A percentile compares a stretch with the other conserved stretches of the same genome.
Evolutionary conservation across 495 filamentous ascomycete species (phyloP).

Genomic region (Lasiosphaeria hispida): DNA sequence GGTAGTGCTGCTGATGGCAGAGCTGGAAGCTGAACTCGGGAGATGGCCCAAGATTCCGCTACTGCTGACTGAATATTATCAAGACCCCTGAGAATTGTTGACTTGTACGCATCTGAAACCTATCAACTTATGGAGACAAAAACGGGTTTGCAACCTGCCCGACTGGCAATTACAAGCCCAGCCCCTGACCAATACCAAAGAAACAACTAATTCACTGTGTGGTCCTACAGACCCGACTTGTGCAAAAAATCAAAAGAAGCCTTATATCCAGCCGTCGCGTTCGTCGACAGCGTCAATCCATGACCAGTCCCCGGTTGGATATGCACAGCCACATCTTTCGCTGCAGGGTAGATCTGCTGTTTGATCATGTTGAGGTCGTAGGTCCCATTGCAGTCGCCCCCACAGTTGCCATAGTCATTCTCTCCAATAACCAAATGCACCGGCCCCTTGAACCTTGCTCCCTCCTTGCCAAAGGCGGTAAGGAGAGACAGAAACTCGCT

Average conservation of each 20-base stretch:
- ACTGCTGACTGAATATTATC: too few species aligned
- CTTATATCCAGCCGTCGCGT: constrained; percentile 33
- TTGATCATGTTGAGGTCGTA: constrained; percentile 10
- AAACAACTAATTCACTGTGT: too few species aligned
- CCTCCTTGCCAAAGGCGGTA: constrained; percentile 8
- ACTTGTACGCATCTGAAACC: too few species aligned
- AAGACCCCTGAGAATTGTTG: too few species aligned
- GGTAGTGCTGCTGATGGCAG: too few species aligned
- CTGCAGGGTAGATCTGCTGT: constrained; percentile 21
- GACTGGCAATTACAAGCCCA: too few species aligned
- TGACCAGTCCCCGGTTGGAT: constrained; percentile 35
- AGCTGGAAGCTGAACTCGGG: too few species aligned
- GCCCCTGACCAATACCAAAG: too few species aligned
- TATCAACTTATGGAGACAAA: too few species aligned
- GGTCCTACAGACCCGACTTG: constrained; percentile 26
- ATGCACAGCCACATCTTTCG: constrained; percentile 26
- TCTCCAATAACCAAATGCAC: constrained; percentile 30
- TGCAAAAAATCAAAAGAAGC: constrained; percentile 30
- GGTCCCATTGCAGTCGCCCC: constrained; percentile 13
- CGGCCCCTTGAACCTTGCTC: constrained; percentile 25
- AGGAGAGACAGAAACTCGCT: constrained; percentile 24
- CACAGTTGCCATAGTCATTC: constrained; percentile 28
- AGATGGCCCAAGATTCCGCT: too few species aligned
- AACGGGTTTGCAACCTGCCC: too few species aligned
- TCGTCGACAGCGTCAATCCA: constrained; percentile 33